These are phyloP conservation scores for Dunaliella sp. DNA, from an alignment of 139 green algal genomes.

Conservation along the genomic window DNA sequence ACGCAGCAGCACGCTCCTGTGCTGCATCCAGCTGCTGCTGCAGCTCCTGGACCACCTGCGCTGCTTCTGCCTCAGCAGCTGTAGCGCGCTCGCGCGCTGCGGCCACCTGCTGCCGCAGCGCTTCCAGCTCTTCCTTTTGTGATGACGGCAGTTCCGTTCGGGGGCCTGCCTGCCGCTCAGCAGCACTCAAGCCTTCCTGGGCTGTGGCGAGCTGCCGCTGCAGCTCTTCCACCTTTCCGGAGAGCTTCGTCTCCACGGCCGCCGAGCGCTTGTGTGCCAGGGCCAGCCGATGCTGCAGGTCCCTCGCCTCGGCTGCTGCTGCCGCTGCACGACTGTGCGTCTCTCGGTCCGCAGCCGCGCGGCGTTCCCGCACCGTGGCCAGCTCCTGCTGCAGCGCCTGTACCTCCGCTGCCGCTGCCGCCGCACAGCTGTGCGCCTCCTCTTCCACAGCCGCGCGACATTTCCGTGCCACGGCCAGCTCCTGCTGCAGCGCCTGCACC, in stretches of 20 bases:
- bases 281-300: background rate
- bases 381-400: background rate
- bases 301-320: background rate
- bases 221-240: background rate
- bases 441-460: too few species aligned
- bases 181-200: background rate
- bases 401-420: background rate
- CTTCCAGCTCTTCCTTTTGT: background rate
- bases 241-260: background rate
- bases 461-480: background rate
- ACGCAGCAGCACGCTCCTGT: background rate
- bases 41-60: background rate
- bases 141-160: background rate
- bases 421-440: background rate
- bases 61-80: background rate
- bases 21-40: background rate
- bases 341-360: too few species aligned
- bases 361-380: too few species aligned
- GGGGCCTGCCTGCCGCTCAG: too few species aligned
- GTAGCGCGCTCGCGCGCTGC: background rate
- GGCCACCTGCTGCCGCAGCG: background rate
- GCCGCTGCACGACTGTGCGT: background rate
- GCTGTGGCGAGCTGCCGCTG: background rate
- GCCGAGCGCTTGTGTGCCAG: background rate
- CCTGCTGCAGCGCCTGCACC: background rate